Evolutionary conservation across 2,329 filamentous ascomycete genomes (phyloP).

Genomic region (Colletotrichum phormii): DNA sequence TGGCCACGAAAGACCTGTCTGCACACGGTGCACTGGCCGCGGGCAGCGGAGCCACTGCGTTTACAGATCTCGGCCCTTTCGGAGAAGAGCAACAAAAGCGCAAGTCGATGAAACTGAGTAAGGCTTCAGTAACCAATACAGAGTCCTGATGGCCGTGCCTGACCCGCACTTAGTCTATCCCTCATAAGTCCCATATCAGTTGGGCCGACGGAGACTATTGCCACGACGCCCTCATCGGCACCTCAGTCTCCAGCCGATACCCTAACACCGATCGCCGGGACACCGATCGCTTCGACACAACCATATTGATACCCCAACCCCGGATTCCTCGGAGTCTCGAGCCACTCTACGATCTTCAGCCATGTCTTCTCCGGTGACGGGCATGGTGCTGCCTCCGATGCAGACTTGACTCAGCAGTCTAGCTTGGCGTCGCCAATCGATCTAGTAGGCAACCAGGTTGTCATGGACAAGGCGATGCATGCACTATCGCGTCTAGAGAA

Average conservation of each 20-base stretch:
- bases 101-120: neutral
- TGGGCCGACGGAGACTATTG: neutral
- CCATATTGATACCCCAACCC: neutral
- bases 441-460: neutral
- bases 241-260: neutral
- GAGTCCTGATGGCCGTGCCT: neutral
- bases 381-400: neutral
- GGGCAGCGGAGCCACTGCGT: slow-evolving; percentile 32
- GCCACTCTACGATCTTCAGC: neutral
- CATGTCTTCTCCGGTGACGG: neutral
- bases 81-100: neutral
- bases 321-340: neutral
- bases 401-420: neutral
- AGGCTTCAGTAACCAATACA: neutral
- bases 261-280: neutral
- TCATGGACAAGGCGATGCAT: slow-evolving; percentile 5
- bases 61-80: slow-evolving; percentile 37
- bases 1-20: slow-evolving; percentile 43
- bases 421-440: neutral
- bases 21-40: slow-evolving; percentile 40
- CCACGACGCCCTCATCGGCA: neutral
- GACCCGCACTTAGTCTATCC: neutral
- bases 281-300: neutral
- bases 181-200: neutral
- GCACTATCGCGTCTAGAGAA: neutral